phyloP scores from a whole-genome alignment of 1,284 basidiomycete species.

The Salmacisia buchloeana region DNA sequence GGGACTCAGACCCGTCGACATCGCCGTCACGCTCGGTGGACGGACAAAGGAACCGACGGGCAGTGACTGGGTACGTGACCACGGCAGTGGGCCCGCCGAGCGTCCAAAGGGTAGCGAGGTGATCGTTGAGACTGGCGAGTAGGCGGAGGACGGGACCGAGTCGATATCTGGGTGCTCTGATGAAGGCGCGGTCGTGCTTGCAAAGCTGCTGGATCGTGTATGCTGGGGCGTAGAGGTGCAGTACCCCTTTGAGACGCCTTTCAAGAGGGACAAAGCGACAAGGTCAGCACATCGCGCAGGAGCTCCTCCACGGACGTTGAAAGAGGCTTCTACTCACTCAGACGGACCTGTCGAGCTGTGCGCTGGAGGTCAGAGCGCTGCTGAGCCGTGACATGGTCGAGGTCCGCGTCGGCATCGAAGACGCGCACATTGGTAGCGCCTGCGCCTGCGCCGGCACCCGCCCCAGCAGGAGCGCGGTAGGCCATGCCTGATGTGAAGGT shows the following conservation, averaged over 20 bases:
- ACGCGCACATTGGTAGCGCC: not conserved
- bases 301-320: no score
- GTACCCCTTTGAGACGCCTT: constrained; percentile 4
- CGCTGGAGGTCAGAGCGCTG: not conserved
- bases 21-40: not conserved
- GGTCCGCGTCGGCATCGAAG: not conserved
- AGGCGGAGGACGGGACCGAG: not conserved
- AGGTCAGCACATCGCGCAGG: not conserved
- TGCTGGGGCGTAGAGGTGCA: constrained; percentile 1
- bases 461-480: not conserved
- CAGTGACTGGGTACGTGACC: not conserved
- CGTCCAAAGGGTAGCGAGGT: constrained; percentile 1
- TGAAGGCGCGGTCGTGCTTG: not conserved
- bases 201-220: constrained; percentile 5
- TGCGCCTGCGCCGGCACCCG: no score
- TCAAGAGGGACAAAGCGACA: not conserved
- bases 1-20: no score
- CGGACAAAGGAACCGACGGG: not conserved
- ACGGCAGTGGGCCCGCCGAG: not conserved
- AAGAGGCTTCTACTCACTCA: constrained; percentile 8
- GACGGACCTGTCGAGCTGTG: not conserved
- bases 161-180: not conserved
- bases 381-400: not conserved
- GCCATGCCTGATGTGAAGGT: constrained; percentile 2
- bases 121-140: not conserved